Base-by-base conservation (phyloP, 2,329 filamentous ascomycete genomes). In the Byssochlamys sp. region DNA sequence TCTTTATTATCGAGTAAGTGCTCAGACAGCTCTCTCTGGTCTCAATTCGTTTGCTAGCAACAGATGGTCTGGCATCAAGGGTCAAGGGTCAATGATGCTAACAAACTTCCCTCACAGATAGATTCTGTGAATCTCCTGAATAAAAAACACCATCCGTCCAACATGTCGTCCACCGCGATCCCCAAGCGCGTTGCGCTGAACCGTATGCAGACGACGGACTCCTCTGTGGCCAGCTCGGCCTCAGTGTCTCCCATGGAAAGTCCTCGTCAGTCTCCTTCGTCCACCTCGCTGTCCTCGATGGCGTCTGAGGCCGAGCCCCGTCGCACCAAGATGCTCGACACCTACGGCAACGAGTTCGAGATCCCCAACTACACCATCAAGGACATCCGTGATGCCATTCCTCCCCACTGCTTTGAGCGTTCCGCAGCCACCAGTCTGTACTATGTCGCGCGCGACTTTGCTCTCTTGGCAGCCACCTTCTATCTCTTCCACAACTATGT, bases 331-430 rank as follows among this genome's bases (percentile, higher is more conserved):
- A 83, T 99, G 65, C 69, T 94, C 63, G 91, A 99, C 78, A 92
- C 90, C 11, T 94, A 95, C 73, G 94, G 94, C 76, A 96, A 97
- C 76, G 83, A 91, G 69, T 99, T 99, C 80, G 81, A 90, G 75
- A 82, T 95, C 58, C 94, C 94, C 65, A 87, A 97, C 77, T 99
- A 88, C 80, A 95, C 91, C 71, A 95, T 99, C 82, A 96, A 96
- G 81, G 84, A 99, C 72, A 92, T 99, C 72, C 87, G 90, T 69
- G 89, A 96, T 77, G 94, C 94, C 73, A 99, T 99, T 66, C 94
- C 94, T 63, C 90, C 91, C 77, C 94, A 96, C 82, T 99, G 94
- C 83, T 97, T 88, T 75, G 82, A 96, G 80, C 88, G 94, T 60
- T 95, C 90, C 52, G 89, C 84, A 60, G 72, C 84, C 63, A 84